phyloP scores from a whole-genome alignment of 495 filamentous ascomycete species.

The Daldinia grandis region DNA sequence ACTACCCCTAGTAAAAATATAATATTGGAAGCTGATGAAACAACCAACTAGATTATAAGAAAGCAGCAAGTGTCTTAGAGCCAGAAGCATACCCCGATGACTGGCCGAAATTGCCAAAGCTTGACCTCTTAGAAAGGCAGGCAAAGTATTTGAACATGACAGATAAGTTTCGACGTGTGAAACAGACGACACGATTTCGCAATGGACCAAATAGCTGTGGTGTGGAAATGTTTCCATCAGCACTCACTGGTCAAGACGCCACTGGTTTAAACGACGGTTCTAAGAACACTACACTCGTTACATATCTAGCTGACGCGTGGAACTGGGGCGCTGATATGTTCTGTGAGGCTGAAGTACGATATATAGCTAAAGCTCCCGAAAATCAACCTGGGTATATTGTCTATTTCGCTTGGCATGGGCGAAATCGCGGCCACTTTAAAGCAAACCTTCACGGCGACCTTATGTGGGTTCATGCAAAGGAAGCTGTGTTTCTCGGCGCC shows the following conservation, averaged over 20 bases:
- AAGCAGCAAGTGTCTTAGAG: conserved; percentile 65
- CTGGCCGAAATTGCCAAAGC: conserved; percentile 63
- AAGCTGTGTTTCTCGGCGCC: conserved; percentile 68
- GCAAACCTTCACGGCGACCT: conserved; percentile 66
- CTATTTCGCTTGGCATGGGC: conserved; percentile 72
- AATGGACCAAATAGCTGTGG: conserved; percentile 68
- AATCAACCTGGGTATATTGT: conserved; percentile 63
- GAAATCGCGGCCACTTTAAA: conserved; percentile 64
- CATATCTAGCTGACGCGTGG: conserved; percentile 76
- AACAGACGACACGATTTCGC: conserved; percentile 68
- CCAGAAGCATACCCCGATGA: conserved; percentile 66
- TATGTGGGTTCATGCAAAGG: conserved; percentile 72
- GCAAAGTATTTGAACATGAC: conserved; percentile 58
- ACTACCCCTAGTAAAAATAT: background rate
- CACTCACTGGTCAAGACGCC: conserved; percentile 66
- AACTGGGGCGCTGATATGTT: conserved; percentile 80
- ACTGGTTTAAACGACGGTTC: conserved; percentile 74
- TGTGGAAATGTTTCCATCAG: conserved; percentile 67
- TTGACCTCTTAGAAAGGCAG: conserved; percentile 65
- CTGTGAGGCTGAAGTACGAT: conserved; percentile 73
- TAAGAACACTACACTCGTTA: conserved; percentile 71
- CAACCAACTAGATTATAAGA: conserved; percentile 59
- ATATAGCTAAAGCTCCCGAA: conserved; percentile 63
- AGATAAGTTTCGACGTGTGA: conserved; percentile 64
- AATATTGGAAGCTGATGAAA: conserved; percentile 6